Conservation (phyloP, 805 yeast species). For the Nakazawaea populi region DNA sequence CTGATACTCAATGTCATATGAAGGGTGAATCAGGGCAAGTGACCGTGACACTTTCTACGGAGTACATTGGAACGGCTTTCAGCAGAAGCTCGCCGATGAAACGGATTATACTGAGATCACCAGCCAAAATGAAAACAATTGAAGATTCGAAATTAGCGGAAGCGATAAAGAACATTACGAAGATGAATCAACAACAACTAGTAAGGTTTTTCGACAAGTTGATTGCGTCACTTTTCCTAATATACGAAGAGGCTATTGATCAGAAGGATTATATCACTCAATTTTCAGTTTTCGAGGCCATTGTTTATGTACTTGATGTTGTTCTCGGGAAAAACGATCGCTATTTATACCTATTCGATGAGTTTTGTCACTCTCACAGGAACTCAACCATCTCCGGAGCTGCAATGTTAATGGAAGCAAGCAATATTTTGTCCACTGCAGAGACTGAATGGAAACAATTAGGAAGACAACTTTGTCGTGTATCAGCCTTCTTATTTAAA, state of each 20-base stretch:
- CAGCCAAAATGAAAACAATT: constrained; percentile 35
- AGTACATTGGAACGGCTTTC: constrained; percentile 63
- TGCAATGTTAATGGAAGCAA: background rate
- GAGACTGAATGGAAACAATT: constrained; percentile 53
- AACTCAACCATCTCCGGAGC: constrained; percentile 4
- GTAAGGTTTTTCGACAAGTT: constrained; percentile 58
- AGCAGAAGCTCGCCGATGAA: constrained; percentile 54
- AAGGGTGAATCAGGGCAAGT: constrained; percentile 36
- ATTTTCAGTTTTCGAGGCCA: constrained; percentile 42
- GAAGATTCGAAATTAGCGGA: constrained; percentile 32
- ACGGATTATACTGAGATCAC: constrained; percentile 47
- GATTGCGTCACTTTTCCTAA: constrained; percentile 32
- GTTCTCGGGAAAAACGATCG: constrained; percentile 63
- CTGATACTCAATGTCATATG: constrained; percentile 16
- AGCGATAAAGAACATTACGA: constrained; percentile 43
- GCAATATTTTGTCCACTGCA: constrained; percentile 41
- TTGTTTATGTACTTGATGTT: constrained; percentile 56
- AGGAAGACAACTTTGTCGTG: constrained; percentile 60
- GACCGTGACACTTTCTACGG: constrained; percentile 45
- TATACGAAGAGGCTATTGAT: constrained; percentile 23
- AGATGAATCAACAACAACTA: constrained; percentile 46
- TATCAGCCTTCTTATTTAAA: constrained; percentile 45
- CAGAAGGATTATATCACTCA: constrained; percentile 20
- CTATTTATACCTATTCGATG: constrained; percentile 50
- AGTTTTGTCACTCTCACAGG: constrained; percentile 32